These are phyloP conservation scores for Trametes hirsuta DNA, from an alignment of 1,284 basidiomycete genomes.

Conservation along the genomic window DNA sequence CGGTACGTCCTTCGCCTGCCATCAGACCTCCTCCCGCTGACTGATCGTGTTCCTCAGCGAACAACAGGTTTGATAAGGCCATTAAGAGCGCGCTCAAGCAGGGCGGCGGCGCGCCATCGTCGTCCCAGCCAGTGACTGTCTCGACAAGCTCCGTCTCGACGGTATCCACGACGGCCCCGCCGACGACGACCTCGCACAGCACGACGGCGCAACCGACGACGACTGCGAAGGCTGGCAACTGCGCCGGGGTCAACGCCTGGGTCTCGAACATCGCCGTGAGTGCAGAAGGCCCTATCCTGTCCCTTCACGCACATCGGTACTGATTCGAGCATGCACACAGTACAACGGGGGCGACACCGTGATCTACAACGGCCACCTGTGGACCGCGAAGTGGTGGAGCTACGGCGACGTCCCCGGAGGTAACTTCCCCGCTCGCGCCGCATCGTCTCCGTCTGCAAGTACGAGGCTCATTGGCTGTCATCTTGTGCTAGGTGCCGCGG, in stretches of 20 bases:
- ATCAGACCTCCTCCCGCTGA: not conserved
- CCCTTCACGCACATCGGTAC: not conserved
- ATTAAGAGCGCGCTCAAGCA: slow-evolving; percentile 53
- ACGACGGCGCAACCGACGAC: slow-evolving; percentile 31
- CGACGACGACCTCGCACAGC: slow-evolving; percentile 25
- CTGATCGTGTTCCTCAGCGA: slow-evolving; percentile 40
- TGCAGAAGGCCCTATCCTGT: slow-evolving; percentile 1
- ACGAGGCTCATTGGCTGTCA: not conserved
- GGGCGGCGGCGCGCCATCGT: slow-evolving; percentile 34
- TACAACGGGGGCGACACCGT: slow-evolving; percentile 51
- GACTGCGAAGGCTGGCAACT: slow-evolving; percentile 40
- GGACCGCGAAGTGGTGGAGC: slow-evolving; percentile 64
- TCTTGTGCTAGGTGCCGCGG: slow-evolving; percentile 29
- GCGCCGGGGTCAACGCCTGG: slow-evolving; percentile 54
- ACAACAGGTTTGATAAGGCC: slow-evolving; percentile 52
- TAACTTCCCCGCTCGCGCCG: slow-evolving; percentile 1
- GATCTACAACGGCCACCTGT: slow-evolving; percentile 49
- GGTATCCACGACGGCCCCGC: slow-evolving; percentile 30
- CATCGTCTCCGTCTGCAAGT: not conserved
- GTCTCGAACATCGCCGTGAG: slow-evolving; percentile 46
- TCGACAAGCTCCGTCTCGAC: slow-evolving; percentile 30
- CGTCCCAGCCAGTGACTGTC: slow-evolving; percentile 15
- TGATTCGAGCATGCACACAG: slow-evolving; percentile 29
- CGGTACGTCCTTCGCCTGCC: slow-evolving; percentile 37
- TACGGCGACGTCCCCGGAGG: slow-evolving; percentile 51